These are phyloP conservation scores for Suhomyces tanzawaensis DNA, from an alignment of 805 yeast species.

Conservation along the genomic window DNA sequence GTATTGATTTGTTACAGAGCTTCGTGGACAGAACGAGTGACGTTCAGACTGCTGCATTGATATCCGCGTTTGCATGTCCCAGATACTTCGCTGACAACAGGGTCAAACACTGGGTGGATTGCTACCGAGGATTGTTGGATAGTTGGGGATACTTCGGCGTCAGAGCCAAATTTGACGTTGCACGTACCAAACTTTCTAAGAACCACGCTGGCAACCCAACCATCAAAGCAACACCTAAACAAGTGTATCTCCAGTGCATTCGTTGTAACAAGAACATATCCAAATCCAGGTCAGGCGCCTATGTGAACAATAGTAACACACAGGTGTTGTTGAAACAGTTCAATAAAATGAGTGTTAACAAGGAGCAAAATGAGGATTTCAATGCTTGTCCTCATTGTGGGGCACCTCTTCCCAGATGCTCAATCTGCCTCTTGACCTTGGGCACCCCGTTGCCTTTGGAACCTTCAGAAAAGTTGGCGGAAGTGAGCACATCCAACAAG, in stretches of 20 bases:
- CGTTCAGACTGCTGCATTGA: slow-evolving; percentile 85
- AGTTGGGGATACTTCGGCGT: slow-evolving; percentile 77
- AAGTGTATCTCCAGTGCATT: slow-evolving; percentile 76
- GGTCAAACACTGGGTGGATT: slow-evolving; percentile 74
- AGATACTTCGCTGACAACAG: slow-evolving; percentile 72
- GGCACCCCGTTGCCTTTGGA: slow-evolving; percentile 63
- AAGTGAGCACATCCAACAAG: slow-evolving; percentile 13
- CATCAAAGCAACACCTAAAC: slow-evolving; percentile 58
- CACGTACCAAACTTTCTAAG: slow-evolving; percentile 62
- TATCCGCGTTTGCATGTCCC: slow-evolving; percentile 80
- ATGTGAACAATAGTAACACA: slow-evolving; percentile 13
- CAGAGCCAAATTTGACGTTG: slow-evolving; percentile 83
- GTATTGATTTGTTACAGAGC: slow-evolving; percentile 76
- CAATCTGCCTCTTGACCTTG: slow-evolving; percentile 77
- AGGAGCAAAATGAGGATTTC: slow-evolving; percentile 20
- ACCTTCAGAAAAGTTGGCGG: slow-evolving; percentile 23
- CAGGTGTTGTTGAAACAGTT: slow-evolving; percentile 33
- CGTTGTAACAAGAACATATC: slow-evolving; percentile 76
- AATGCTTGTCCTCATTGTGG: slow-evolving; percentile 80
- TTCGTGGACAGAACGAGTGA: slow-evolving; percentile 88
- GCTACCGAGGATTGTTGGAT: slow-evolving; percentile 66
- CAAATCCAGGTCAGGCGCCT: slow-evolving; percentile 22
- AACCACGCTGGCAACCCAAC: slow-evolving; percentile 48
- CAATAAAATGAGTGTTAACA: slow-evolving; percentile 23
- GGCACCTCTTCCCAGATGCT: slow-evolving; percentile 83